Conservation (phyloP, 192 early-diverging fungal genomes). For the Linnemannia schmuckeri region DNA sequence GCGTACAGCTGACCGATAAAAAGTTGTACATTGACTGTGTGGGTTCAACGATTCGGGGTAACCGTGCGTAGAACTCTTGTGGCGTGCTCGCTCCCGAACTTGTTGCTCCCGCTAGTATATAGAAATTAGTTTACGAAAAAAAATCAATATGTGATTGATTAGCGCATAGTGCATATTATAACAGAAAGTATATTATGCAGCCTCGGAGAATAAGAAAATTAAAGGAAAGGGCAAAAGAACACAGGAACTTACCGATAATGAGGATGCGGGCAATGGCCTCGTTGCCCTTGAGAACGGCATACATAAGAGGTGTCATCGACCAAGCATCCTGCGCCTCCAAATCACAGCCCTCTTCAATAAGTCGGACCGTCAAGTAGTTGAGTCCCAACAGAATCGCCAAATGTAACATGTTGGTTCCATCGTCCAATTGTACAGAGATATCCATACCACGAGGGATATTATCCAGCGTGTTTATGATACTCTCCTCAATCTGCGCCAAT, state of each 20-base stretch:
- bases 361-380: neutral
- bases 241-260: conserved; percentile 28
- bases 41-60: conserved; percentile 3
- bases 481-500: conserved; percentile 27
- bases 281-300: conserved; percentile 44
- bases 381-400: conserved; percentile 35
- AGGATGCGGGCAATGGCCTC: conserved; percentile 26
- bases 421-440: conserved; percentile 50
- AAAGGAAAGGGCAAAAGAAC: conserved; percentile 4
- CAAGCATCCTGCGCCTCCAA: conserved; percentile 34
- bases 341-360: conserved; percentile 51
- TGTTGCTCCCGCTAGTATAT: conserved; percentile 34
- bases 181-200: neutral
- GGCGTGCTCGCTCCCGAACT: conserved; percentile 35
- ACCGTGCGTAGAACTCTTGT: conserved; percentile 28
- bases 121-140: neutral
- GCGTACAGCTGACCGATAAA: conserved; percentile 33
- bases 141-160: neutral
- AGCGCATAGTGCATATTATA: neutral
- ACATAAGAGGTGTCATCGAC: conserved; percentile 40
- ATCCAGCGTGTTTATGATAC: conserved; percentile 33
- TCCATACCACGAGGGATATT: conserved; percentile 22
- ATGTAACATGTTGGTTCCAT: conserved; percentile 46
- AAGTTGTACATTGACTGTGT: conserved; percentile 16
- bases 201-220: neutral